Evolutionary conservation across 345 rosid genomes (phyloP).

Genomic region (Theobroma cacao): DNA sequence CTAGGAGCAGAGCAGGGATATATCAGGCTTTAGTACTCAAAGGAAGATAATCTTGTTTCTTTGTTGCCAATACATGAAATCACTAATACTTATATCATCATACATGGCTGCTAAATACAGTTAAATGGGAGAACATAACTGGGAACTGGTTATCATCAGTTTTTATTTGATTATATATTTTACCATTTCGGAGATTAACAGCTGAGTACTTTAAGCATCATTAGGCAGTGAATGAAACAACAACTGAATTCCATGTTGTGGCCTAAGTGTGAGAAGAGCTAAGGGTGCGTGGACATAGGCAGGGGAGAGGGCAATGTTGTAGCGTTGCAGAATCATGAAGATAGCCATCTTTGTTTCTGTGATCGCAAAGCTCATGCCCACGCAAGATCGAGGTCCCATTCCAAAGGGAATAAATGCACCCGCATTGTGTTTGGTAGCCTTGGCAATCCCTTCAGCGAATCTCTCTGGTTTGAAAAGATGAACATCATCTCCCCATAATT

Average conservation of each 20-base stretch:
- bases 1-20: too few relatives aligned
- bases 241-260: constrained; percentile 41
- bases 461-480: constrained; percentile 45
- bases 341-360: constrained; percentile 41
- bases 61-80: too few relatives aligned
- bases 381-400: constrained; percentile 39
- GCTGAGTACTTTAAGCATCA: neutral
- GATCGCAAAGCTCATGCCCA: constrained; percentile 33
- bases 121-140: neutral
- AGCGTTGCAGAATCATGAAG: constrained; percentile 46
- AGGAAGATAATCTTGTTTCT: too few relatives aligned
- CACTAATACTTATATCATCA: neutral
- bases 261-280: constrained; percentile 12
- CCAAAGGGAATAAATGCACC: constrained; percentile 42
- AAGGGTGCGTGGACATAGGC: constrained; percentile 38
- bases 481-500: constrained; percentile 44
- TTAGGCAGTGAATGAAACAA: constrained; percentile 20
- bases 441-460: constrained; percentile 40
- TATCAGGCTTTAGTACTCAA: too few relatives aligned
- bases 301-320: constrained; percentile 35
- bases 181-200: neutral
- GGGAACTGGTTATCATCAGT: neutral
- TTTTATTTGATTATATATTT: neutral
- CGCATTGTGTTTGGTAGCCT: constrained; percentile 37
- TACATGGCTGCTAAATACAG: neutral